A percentile compares a stretch with the other conserved stretches of the same genome.
Evolutionary conservation across 2,329 filamentous ascomycete species (phyloP).

Genomic region (Lachnellula arida): DNA sequence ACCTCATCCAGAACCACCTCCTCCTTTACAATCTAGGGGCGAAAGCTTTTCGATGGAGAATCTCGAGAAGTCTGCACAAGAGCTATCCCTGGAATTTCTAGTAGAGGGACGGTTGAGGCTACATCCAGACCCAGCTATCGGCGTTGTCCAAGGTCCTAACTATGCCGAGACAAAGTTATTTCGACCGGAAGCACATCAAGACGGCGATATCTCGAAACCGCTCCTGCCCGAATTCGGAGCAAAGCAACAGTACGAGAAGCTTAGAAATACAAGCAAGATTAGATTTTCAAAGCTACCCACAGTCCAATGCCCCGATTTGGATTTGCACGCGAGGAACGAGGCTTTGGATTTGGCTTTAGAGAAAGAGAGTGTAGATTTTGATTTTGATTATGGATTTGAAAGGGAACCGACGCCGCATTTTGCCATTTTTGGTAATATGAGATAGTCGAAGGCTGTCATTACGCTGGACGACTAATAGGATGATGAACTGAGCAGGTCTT

Average conservation of each 20-base stretch:
- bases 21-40: conserved; percentile 31
- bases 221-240: conserved; percentile 42
- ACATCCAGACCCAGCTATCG: conserved; percentile 44
- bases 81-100: conserved; percentile 36
- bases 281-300: not conserved
- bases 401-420: conserved; percentile 5
- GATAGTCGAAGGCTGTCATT: not conserved
- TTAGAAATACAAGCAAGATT: conserved; percentile 13
- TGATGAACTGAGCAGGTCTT: not conserved
- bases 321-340: conserved; percentile 4
- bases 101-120: conserved; percentile 38
- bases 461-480: not conserved
- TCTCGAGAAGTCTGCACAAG: conserved; percentile 19
- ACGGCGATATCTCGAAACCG: conserved; percentile 39
- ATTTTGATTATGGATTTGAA: conserved; percentile 11
- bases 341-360: conserved; percentile 14
- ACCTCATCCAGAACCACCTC: conserved; percentile 45
- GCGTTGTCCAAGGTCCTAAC: conserved; percentile 50
- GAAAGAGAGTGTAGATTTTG: not conserved
- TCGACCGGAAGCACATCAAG: conserved; percentile 44
- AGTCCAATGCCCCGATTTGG: not conserved
- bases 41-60: not conserved
- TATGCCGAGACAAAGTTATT: conserved; percentile 46
- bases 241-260: conserved; percentile 40
- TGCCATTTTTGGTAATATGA: not conserved